Conservation (phyloP, 2,329 filamentous ascomycete species). For the Venturiaceae sp. region DNA sequence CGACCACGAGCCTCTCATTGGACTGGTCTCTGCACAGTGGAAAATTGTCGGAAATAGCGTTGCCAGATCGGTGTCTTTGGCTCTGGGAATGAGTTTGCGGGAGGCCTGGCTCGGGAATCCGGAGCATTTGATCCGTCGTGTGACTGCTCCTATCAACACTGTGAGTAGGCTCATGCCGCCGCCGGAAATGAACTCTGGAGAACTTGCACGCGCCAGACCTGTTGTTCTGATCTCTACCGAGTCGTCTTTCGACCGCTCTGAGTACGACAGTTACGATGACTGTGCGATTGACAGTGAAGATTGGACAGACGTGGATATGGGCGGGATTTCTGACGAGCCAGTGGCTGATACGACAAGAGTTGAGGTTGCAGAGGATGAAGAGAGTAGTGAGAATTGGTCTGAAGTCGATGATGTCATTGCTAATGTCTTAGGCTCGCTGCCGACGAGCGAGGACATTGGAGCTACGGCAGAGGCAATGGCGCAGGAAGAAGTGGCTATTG, state of each 20-base stretch:
- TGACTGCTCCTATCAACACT: not conserved
- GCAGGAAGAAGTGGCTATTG: not conserved
- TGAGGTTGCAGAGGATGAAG: too few species aligned
- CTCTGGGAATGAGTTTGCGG: conserved; percentile 53
- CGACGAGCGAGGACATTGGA: not conserved
- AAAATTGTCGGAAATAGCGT: conserved; percentile 70
- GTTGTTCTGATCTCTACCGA: not conserved
- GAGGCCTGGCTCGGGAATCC: conserved; percentile 39
- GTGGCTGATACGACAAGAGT: not conserved
- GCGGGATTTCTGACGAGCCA: not conserved
- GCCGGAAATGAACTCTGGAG: too few species aligned
- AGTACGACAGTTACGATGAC: not conserved
- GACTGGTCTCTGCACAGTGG: conserved; percentile 45
- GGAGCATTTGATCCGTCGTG: not conserved
- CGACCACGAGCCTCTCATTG: conserved; percentile 62
- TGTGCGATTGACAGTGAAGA: not conserved
- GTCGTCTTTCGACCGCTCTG: not conserved
- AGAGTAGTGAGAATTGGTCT: not conserved
- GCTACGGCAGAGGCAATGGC: not conserved
- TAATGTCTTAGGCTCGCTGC: not conserved
- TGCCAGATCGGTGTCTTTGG: conserved; percentile 55
- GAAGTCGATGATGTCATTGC: not conserved
- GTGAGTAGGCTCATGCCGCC: too few species aligned
- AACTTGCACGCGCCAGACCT: not conserved
- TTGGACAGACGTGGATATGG: not conserved